Base-by-base conservation (phyloP, 495 filamentous ascomycete species). In the Talaromyces ruber region DNA sequence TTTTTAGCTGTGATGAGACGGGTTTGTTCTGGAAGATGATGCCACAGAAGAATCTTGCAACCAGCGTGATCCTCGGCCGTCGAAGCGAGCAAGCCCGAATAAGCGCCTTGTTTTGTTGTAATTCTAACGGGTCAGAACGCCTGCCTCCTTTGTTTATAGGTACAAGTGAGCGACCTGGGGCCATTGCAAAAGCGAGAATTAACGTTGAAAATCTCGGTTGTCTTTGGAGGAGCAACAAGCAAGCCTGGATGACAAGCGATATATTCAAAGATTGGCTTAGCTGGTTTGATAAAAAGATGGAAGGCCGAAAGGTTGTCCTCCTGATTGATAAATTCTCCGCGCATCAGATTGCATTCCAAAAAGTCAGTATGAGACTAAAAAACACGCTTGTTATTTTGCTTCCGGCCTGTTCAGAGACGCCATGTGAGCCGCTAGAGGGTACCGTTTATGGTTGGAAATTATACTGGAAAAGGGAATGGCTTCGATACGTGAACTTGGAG, bases 1-100 rank as follows among this genome's bases (percentile, higher is more conserved):
- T 65, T n/a, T 72, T 67, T 53, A 73, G 71, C 58, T 69, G 66
- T 26, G 67, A 75, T 64, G 66, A 72, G 28, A 69, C 68, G 6
- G 64, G 67, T 1, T 45, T 72, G 29, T 71, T 64, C 60, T 74
- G 65, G 71, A 65, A 61, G 18, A 65, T 66, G 51, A 64, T 55
- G 18, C 72, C 66, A 24, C 60, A 67, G 52, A 30, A 60, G 16
- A 64, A 61, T 21, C 58, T 73, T 43, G 29, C 65, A 56, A 68
- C 58, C 6, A 8, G 37, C 14, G 11, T 30, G n/a, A 21, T 65
- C 7, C 51, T 56, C 30, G 59, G 65, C 1, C 22, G n/a, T 14
- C 68, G 69, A 59, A 67, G 64, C 28, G 57, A 62, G 12, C 72
- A 70, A 59, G 61, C 61, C 22, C 16, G 63, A 30, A 72, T 72